phyloP scores from a whole-genome alignment of 768 basidiomycete species.

The Lactarius quietus region DNA sequence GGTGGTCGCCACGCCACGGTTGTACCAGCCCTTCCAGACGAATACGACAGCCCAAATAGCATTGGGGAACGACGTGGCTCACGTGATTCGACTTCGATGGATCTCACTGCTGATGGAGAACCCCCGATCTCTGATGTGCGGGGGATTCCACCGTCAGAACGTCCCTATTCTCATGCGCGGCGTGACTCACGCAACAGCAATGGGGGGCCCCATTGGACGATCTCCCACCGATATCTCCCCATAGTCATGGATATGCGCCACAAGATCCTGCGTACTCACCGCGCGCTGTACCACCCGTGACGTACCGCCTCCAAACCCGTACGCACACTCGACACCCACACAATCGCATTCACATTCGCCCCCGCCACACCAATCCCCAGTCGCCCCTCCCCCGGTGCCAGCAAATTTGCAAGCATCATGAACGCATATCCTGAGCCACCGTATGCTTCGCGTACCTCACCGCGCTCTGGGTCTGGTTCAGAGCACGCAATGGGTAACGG shows the following conservation, averaged over 20 bases:
- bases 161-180: constrained; percentile 18
- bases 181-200: constrained; percentile 23
- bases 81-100: constrained; percentile 21
- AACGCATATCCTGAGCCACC: constrained; percentile 54
- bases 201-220: constrained; percentile 17
- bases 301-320: constrained; percentile 18
- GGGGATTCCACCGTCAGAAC: constrained; percentile 11
- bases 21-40: constrained; percentile 75
- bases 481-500: constrained; percentile 31
- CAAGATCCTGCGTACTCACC: constrained; percentile 21
- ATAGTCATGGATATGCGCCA: constrained; percentile 16
- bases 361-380: constrained; percentile 29
- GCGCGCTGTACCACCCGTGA: constrained; percentile 16
- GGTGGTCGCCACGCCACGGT: constrained; percentile 82
- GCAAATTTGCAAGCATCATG: constrained; percentile 66
- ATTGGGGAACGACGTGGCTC: constrained; percentile 24
- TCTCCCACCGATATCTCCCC: constrained; percentile 21
- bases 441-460: constrained; percentile 26
- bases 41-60: constrained; percentile 48
- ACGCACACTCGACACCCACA: constrained; percentile 6
- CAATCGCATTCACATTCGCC: constrained; percentile 30
- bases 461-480: constrained; percentile 31
- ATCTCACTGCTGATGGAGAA: constrained; percentile 18
- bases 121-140: constrained; percentile 19
- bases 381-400: constrained; percentile 38